Conservation (phyloP, 129 eudicot genomes). For the Daucus carota region DNA sequence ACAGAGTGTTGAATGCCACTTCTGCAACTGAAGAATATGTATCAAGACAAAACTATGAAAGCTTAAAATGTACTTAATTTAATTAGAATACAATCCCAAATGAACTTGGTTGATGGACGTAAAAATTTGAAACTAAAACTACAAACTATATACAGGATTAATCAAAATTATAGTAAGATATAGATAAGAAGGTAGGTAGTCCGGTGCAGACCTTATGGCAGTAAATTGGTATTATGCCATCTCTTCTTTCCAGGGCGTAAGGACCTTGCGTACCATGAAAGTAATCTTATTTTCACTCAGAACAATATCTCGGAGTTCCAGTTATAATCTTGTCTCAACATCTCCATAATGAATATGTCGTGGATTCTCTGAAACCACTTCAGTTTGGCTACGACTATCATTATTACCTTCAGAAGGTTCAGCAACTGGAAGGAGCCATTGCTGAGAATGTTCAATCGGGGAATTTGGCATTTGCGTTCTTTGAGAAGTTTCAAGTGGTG, state of each 20-base stretch:
- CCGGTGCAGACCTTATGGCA: not conserved
- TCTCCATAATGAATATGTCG: slow-evolving; percentile 21
- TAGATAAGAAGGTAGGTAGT: not conserved
- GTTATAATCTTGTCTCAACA: slow-evolving; percentile 32
- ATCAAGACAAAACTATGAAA: not conserved
- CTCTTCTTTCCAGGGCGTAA: not conserved
- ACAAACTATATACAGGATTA: slow-evolving; percentile 4
- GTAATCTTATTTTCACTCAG: not conserved
- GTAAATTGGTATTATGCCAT: not conserved
- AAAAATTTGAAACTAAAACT: not conserved
- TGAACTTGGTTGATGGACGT: not conserved
- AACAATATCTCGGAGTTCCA: slow-evolving; percentile 11
- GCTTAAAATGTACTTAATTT: not conserved
- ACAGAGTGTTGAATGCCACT: not conserved
- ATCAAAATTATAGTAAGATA: not conserved
- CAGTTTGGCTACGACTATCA: slow-evolving; percentile 26
- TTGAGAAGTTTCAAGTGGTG: slow-evolving; percentile 15
- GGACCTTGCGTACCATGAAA: not conserved
- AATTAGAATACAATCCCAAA: not conserved
- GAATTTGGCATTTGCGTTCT: slow-evolving; percentile 34
- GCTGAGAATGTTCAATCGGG: slow-evolving; percentile 42
- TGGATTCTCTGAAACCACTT: slow-evolving; percentile 17
- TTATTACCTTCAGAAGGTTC: slow-evolving; percentile 27
- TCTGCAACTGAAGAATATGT: not conserved
- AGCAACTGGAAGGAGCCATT: slow-evolving; percentile 41